These are phyloP conservation scores for Ceratobasidium theobromae DNA, from an alignment of 1,284 basidiomycete genomes.

Conservation along the genomic window DNA sequence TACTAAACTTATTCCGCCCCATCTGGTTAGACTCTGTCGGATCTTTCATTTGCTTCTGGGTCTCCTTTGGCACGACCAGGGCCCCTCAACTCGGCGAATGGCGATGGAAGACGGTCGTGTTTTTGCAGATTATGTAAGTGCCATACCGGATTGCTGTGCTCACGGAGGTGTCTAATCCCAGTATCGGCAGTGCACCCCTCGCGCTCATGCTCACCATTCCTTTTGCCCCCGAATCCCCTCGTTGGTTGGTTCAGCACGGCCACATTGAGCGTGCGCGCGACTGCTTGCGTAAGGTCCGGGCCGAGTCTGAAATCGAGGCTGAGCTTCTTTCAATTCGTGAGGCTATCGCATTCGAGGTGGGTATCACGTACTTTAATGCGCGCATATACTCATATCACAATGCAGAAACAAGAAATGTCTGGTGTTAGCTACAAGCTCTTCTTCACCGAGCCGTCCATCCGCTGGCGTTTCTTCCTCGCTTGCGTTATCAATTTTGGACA, in stretches of 20 bases:
- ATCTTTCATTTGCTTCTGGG: conserved; percentile 32
- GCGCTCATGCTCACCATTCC: conserved; percentile 19
- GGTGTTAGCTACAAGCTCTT: conserved; percentile 29
- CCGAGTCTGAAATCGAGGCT: conserved; percentile 33
- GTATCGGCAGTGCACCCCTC: conserved; percentile 11
- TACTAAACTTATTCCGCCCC: background rate
- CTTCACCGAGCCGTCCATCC: conserved; percentile 35
- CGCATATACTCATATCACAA: conserved; percentile 1
- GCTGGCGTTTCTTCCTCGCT: conserved; percentile 36
- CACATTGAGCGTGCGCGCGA: conserved; percentile 14
- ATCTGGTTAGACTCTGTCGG: conserved; percentile 26
- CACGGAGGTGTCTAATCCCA: background rate
- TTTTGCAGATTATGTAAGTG: conserved; percentile 34
- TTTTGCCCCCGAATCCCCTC: conserved; percentile 29
- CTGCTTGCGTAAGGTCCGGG: conserved; percentile 30
- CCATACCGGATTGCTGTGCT: background rate
- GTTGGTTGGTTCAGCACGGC: conserved; percentile 25
- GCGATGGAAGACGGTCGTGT: conserved; percentile 32
- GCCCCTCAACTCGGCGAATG: conserved; percentile 33
- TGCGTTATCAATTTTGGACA: conserved; percentile 37
- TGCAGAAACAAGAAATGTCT: conserved; percentile 20
- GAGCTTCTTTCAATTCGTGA: conserved; percentile 35
- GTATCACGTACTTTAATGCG: background rate
- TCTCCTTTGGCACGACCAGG: conserved; percentile 32
- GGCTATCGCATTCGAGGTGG: conserved; percentile 36